phyloP scores from a whole-genome alignment of 306 rosid genomes.

The Prinsepia uniflora region DNA sequence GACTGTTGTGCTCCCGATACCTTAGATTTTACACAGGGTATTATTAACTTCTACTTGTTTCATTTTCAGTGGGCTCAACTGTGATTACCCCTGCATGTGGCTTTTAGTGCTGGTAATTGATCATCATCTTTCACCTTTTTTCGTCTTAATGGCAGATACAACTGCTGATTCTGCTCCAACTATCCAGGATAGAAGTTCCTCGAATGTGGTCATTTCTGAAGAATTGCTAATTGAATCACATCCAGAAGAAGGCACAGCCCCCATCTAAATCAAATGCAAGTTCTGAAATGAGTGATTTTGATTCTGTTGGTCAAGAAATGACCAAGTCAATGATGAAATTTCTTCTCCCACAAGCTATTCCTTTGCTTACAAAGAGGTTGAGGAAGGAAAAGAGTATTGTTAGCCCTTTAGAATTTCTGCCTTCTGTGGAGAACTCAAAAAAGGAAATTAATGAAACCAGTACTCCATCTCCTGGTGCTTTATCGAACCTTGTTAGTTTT shows the following conservation, averaged over 20 bases:
- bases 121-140: slow-evolving; percentile 16
- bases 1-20: slow-evolving; percentile 56
- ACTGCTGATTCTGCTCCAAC: slow-evolving; percentile 37
- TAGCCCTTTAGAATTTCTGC: slow-evolving; percentile 29
- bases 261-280: slow-evolving; percentile 33
- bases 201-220: slow-evolving; percentile 31
- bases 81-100: slow-evolving; percentile 14
- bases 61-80: neutral
- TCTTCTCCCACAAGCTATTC: slow-evolving; percentile 88
- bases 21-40: slow-evolving; percentile 49
- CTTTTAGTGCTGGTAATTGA: slow-evolving; percentile 11
- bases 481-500: slow-evolving; percentile 10
- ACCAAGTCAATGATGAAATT: slow-evolving; percentile 76
- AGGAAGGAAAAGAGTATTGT: slow-evolving; percentile 33
- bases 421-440: slow-evolving; percentile 28
- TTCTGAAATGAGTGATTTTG: slow-evolving; percentile 42
- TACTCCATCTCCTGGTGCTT: slow-evolving; percentile 35
- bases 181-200: slow-evolving; percentile 30
- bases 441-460: slow-evolving; percentile 30
- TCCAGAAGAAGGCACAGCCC: slow-evolving; percentile 34
- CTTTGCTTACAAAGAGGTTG: slow-evolving; percentile 53
- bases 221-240: slow-evolving; percentile 31
- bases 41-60: slow-evolving; percentile 10
- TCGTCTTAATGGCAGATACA: slow-evolving; percentile 42
- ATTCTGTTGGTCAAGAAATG: slow-evolving; percentile 58